These are phyloP conservation scores for Polysphondylium violaceum DNA, from an alignment of 78 protist genomes.

Conservation along the genomic window DNA sequence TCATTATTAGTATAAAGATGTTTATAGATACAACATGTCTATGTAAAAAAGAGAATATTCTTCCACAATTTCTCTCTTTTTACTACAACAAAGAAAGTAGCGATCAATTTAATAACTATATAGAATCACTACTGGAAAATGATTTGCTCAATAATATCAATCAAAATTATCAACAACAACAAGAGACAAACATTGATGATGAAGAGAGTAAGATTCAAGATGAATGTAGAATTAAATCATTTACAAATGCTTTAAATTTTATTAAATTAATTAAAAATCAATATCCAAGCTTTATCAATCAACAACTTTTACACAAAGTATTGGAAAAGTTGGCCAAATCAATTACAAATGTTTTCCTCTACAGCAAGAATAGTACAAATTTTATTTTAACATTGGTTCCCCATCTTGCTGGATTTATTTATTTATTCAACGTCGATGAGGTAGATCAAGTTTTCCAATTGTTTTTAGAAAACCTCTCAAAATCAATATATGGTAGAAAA, in stretches of 20 bases:
- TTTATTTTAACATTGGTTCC: background rate
- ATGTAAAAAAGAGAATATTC: constrained; percentile 3
- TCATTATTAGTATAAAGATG: background rate
- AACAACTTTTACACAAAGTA: constrained; percentile 19
- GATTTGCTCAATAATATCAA: background rate
- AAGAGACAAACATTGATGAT: background rate
- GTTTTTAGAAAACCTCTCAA: background rate
- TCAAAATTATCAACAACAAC: background rate
- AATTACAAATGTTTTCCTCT: constrained; percentile 5
- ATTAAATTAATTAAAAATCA: background rate
- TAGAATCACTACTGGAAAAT: constrained; percentile 2
- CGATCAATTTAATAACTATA: constrained; percentile 9
- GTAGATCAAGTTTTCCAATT: background rate
- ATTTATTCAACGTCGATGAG: background rate
- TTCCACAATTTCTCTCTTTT: background rate
- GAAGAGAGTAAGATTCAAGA: background rate
- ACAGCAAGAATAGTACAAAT: background rate
- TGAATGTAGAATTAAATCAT: constrained; percentile 23
- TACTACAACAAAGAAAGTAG: background rate
- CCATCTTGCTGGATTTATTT: background rate
- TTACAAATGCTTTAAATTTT: constrained; percentile 13
- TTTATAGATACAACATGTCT: constrained; percentile 7
- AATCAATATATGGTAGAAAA: background rate
- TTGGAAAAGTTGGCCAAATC: constrained; percentile 11
- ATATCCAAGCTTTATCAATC: constrained; percentile 10